Base-by-base conservation (phyloP, 208 protist genomes). In the Trichomonas gallinae region DNA sequence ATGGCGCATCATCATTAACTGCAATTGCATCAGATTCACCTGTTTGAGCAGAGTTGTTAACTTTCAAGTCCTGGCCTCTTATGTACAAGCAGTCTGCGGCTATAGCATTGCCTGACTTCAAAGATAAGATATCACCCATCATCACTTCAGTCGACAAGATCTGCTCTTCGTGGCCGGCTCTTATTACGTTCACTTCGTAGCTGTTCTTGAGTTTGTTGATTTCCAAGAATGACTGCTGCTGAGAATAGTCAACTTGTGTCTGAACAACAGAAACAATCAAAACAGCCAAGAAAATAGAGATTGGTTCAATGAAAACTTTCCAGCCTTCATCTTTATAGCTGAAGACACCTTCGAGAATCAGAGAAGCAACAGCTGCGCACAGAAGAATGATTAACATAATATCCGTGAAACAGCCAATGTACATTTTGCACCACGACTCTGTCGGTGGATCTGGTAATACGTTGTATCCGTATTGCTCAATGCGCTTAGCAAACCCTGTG, bases 41-140 rank as follows among this genome's bases (percentile, higher is more conserved):
- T 3, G 87, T 93, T 10, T 42, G 40, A 26, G 40, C 44, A n/a
- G 87, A 93, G 17, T 93, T 40, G 44, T 93, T 93, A 34, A 93
- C 17, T 36, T 93, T 93, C 2, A 93, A 26, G n/a, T 93, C 44
- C n/a, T 40, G 40, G n/a, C 87, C 87, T 34, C 44, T 34, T 6
- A 93, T 93, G 26, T 42, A 93, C 0, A 93, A 17, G 26, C 96
- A n/a, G 49, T 97, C 96, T 36, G 96, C 96, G 21, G 63, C 81
- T 23, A 97, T 45, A n/a, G 31, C 38, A 34, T 97, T 85, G 3
- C 96, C 96, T 11, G 96, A 96, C 26, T 97, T 89, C 31, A 97
- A 49, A 11, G 83, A 83, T 31, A 97, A 46, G 36, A 97, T 93
- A 72, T 97, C 96, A 72, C 96, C 96, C 17, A 51, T 44, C 17